These are phyloP conservation scores for Nakazawaea wickerhamii DNA, from an alignment of 805 yeast genomes.

Conservation along the genomic window DNA sequence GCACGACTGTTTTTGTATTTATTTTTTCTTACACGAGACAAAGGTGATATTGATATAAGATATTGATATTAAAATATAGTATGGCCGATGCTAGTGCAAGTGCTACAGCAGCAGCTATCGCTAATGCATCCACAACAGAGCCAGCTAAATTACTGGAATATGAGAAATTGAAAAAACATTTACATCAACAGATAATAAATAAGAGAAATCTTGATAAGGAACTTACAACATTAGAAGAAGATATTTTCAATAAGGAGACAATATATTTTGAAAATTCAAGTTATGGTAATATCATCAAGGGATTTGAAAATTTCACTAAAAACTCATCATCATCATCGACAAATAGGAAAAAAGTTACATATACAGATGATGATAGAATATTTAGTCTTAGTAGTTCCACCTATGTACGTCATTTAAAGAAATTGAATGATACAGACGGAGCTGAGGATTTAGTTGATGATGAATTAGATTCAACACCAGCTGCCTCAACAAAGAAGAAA, in stretches of 20 bases:
- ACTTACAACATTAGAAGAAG: constrained; percentile 63
- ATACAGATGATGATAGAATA: constrained; percentile 72
- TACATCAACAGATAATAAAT: constrained; percentile 55
- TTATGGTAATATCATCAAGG: constrained; percentile 82
- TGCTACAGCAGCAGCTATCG: not conserved
- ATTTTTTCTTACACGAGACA: no score
- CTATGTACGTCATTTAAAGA: constrained; percentile 57
- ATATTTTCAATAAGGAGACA: constrained; percentile 72
- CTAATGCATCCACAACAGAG: not conserved
- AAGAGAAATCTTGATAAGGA: constrained; percentile 63
- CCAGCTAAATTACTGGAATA: constrained; percentile 43
- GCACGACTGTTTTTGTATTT: no score
- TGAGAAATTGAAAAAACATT: constrained; percentile 58
- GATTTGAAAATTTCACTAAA: constrained; percentile 78
- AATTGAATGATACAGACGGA: constrained; percentile 31
- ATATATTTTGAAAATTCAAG: constrained; percentile 64
- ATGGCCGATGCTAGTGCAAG: no score
- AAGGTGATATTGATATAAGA: no score
- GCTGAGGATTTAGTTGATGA: constrained; percentile 9
- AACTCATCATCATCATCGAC: constrained; percentile 25
- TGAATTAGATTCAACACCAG: constrained; percentile 3
- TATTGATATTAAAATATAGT: no score
- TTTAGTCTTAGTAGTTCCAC: constrained; percentile 73
- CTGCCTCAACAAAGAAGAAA: constrained; percentile 3
- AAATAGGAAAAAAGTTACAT: constrained; percentile 40